These are phyloP conservation scores for Macrophomina tecta DNA, from an alignment of 2,329 filamentous ascomycete genomes.

Conservation along the genomic window DNA sequence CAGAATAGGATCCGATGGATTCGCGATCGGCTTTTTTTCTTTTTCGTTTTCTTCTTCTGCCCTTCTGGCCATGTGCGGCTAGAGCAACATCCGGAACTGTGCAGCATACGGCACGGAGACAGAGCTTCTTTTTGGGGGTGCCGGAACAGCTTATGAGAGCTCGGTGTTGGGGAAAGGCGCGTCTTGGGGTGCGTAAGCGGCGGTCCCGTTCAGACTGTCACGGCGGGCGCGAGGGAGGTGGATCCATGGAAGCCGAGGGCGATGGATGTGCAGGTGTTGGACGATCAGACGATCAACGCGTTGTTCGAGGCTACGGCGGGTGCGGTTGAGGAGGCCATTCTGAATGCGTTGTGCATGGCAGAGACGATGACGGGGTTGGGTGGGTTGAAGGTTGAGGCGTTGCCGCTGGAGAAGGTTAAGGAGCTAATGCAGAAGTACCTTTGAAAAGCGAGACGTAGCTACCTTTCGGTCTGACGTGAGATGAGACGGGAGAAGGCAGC, in stretches of 20 bases:
- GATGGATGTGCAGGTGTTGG: constrained; percentile 57
- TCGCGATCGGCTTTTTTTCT: too few species aligned
- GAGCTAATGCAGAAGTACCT: constrained; percentile 39
- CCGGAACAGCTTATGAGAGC: too few species aligned
- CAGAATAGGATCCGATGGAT: not conserved
- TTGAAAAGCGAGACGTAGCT: not conserved
- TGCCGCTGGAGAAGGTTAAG: constrained; percentile 44
- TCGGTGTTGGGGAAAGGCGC: too few species aligned
- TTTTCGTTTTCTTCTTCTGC: too few species aligned
- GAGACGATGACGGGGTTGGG: constrained; percentile 63
- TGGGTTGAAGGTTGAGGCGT: constrained; percentile 48
- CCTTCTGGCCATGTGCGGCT: too few species aligned
- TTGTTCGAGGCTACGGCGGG: constrained; percentile 68
- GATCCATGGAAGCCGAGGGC: constrained; percentile 48
- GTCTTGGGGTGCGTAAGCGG: too few species aligned
- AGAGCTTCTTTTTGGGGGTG: too few species aligned
- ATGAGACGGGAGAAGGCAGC: too few species aligned
- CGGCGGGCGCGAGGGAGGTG: constrained; percentile 33
- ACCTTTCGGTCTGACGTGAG: too few species aligned
- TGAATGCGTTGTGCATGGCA: constrained; percentile 68
- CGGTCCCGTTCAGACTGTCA: constrained; percentile 48
- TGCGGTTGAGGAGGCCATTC: constrained; percentile 69
- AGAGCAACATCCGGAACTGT: too few species aligned
- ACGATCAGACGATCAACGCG: constrained; percentile 66
- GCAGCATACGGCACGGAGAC: too few species aligned